Conservation (phyloP, 169 alveolate genomes). For the Theileria parva region DNA sequence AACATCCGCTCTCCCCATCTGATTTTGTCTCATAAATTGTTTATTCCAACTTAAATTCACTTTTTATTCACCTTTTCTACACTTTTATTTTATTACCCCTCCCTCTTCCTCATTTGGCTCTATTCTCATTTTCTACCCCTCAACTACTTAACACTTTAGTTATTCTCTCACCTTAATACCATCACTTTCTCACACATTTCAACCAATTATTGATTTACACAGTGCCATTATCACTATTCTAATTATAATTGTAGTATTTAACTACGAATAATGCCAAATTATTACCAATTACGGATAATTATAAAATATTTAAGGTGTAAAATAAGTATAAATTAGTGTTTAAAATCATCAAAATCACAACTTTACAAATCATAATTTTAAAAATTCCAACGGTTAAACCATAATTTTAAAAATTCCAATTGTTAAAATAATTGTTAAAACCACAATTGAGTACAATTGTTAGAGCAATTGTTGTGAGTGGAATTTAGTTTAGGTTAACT, state of each 20-base stretch:
- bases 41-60: background rate
- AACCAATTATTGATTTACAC: no score
- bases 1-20: slow-evolving; percentile 21
- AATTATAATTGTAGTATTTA: background rate
- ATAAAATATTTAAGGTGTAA: no score
- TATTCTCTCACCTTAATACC: background rate
- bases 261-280: background rate
- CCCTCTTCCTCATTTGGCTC: background rate
- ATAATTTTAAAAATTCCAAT: no score
- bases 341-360: no score
- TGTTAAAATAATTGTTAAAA: no score
- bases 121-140: background rate
- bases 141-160: background rate
- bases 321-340: background rate
- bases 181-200: background rate
- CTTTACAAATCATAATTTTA: no score
- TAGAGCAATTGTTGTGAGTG: no score
- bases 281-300: background rate
- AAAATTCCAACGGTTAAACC: no score
- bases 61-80: slow-evolving; percentile 1
- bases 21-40: background rate
- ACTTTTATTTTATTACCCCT: background rate
- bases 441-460: background rate
- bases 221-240: background rate
- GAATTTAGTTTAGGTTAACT: slow-evolving; percentile 44